Conservation (phyloP, 257 asterid genomes). For the Coffea canephora region DNA sequence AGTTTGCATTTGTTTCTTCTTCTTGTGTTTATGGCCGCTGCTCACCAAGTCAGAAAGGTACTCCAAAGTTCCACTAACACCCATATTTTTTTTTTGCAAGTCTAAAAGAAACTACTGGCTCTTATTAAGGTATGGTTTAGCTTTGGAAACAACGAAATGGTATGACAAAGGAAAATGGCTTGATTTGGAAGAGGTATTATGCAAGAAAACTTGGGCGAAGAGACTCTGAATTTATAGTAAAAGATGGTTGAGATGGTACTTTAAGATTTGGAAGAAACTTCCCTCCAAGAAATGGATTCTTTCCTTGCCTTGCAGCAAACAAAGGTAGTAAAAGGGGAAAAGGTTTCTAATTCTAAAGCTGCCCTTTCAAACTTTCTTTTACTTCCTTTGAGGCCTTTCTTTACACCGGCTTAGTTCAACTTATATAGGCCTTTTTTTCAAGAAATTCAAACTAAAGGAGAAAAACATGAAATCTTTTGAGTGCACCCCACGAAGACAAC, state of each 20-base stretch:
- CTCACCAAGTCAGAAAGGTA: conserved; percentile 67
- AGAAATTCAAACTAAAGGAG: conserved; percentile 14
- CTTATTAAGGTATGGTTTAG: background rate
- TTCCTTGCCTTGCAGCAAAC: conserved; percentile 21
- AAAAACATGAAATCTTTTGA: conserved; percentile 1
- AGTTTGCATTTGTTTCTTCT: conserved; percentile 66
- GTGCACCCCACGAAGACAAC: conserved; percentile 16
- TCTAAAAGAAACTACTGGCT: background rate
- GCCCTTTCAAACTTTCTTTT: conserved; percentile 20
- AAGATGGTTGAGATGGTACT: background rate
- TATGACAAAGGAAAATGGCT: background rate
- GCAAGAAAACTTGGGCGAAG: background rate
- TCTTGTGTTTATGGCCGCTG: conserved; percentile 51
- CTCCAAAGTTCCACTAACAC: conserved; percentile 70
- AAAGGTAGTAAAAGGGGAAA: conserved; percentile 6
- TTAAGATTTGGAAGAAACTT: conserved; percentile 16
- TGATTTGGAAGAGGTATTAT: background rate
- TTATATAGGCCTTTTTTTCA: conserved; percentile 44
- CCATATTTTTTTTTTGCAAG: conserved; percentile 36
- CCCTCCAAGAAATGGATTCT: conserved; percentile 27
- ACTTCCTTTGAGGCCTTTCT: conserved; percentile 22
- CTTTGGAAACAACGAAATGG: background rate
- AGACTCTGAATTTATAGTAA: too few relatives aligned
- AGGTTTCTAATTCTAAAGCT: conserved; percentile 31
- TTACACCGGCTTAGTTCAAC: conserved; percentile 5